phyloP scores from a whole-genome alignment of 2,329 filamentous ascomycete genomes.

The Sarocladiaceae sp. region DNA sequence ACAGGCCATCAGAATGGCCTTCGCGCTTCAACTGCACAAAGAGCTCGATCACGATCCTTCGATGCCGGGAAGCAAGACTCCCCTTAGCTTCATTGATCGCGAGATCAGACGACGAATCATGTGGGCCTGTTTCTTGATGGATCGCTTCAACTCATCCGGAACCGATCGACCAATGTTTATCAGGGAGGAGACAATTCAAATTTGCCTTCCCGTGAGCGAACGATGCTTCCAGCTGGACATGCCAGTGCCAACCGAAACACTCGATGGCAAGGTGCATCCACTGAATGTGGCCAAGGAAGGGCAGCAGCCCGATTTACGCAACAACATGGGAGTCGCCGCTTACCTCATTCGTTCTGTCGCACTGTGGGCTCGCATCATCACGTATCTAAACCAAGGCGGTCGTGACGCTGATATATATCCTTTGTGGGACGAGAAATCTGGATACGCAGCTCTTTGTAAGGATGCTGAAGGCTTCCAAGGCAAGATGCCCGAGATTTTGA shows the following conservation, averaged over 20 bases:
- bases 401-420: slow-evolving; percentile 72
- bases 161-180: slow-evolving; percentile 90
- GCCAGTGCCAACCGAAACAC: slow-evolving; percentile 77
- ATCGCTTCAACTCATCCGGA: slow-evolving; percentile 93
- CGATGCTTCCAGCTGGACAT: slow-evolving; percentile 88
- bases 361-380: slow-evolving; percentile 85
- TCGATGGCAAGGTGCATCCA: slow-evolving; percentile 67
- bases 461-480: slow-evolving; percentile 68
- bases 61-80: slow-evolving; percentile 55
- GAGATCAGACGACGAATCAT: slow-evolving; percentile 92
- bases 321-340: slow-evolving; percentile 92
- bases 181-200: slow-evolving; percentile 81
- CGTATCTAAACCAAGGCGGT: slow-evolving; percentile 86
- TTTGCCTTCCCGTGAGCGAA: slow-evolving; percentile 88
- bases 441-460: slow-evolving; percentile 65
- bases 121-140: slow-evolving; percentile 98
- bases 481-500: slow-evolving; percentile 65
- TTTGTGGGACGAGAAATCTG: slow-evolving; percentile 80
- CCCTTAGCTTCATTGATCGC: slow-evolving; percentile 84
- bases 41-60: slow-evolving; percentile 81
- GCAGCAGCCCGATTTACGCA: slow-evolving; percentile 57
- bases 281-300: slow-evolving; percentile 57
- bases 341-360: slow-evolving; percentile 84
- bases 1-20: slow-evolving; percentile 94
- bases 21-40: slow-evolving; percentile 87